Evolutionary conservation across 2,329 filamentous ascomycete genomes (phyloP).

Genomic region (Fusarium mangiferae): DNA sequence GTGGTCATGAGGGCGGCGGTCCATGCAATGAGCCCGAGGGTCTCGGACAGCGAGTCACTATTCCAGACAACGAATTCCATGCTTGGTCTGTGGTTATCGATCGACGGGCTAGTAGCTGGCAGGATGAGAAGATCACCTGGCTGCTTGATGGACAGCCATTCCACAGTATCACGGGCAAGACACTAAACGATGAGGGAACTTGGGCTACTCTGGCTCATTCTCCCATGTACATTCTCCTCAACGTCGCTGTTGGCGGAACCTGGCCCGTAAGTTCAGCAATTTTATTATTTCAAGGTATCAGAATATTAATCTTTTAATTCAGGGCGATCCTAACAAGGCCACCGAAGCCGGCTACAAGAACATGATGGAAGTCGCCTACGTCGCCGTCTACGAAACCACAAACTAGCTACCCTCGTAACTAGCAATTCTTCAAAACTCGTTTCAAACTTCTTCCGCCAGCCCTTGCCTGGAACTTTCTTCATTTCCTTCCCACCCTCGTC

Average conservation of each 20-base stretch:
- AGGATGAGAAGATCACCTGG: conserved; percentile 61
- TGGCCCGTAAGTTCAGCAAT: conserved; percentile 50
- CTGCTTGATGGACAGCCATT: conserved; percentile 57
- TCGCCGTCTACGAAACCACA: conserved; percentile 51
- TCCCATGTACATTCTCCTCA: conserved; percentile 59
- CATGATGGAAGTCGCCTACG: conserved; percentile 56
- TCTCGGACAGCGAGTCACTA: conserved; percentile 47
- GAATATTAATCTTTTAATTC: background rate
- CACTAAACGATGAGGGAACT: conserved; percentile 52
- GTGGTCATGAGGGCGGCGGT: conserved; percentile 55
- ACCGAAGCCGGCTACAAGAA: conserved; percentile 52
- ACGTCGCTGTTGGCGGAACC: conserved; percentile 59
- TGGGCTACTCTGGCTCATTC: conserved; percentile 58
- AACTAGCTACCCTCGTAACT: conserved; percentile 10
- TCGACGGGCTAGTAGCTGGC: conserved; percentile 56
- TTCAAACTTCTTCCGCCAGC: background rate
- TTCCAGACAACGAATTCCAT: conserved; percentile 61
- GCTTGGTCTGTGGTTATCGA: conserved; percentile 61
- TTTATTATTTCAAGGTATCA: background rate
- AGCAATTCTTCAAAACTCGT: background rate
- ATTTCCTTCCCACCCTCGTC: conserved; percentile 2
- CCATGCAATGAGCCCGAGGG: conserved; percentile 60
- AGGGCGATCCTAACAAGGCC: conserved; percentile 49
- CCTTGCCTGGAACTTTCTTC: background rate
- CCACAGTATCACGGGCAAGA: conserved; percentile 55